These are phyloP conservation scores for Arachis hypogaea DNA, from an alignment of 306 rosid genomes.

Conservation along the genomic window DNA sequence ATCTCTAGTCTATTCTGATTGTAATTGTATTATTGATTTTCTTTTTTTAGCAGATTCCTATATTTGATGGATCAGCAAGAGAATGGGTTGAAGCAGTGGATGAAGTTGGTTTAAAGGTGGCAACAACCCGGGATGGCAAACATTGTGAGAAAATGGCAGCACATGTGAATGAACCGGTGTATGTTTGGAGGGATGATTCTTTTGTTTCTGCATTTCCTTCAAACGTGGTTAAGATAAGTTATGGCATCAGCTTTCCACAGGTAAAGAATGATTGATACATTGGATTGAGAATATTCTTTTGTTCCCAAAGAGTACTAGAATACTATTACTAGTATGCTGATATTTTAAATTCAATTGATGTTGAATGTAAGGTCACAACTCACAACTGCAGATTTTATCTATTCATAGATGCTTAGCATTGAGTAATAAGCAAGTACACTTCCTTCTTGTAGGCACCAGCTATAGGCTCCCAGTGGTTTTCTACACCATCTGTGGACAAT, in stretches of 20 bases:
- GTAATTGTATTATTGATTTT: background rate
- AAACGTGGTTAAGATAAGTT: conserved; percentile 54
- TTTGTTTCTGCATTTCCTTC: conserved; percentile 85
- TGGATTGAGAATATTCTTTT: conserved; percentile 33
- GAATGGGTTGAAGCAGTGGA: conserved; percentile 80
- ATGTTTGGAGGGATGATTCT: conserved; percentile 71
- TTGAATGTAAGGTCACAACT: conserved; percentile 28
- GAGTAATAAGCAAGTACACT: conserved; percentile 25
- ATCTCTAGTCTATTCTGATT: no score
- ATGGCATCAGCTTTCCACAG: conserved; percentile 80
- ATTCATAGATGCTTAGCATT: conserved; percentile 14
- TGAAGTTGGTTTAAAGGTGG: conserved; percentile 68
- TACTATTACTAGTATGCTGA: background rate
- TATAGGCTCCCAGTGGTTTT: conserved; percentile 88
- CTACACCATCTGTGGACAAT: conserved; percentile 55
- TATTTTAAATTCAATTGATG: conserved; percentile 21
- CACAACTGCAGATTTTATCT: conserved; percentile 14
- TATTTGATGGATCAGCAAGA: conserved; percentile 87
- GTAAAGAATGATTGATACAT: conserved; percentile 47
- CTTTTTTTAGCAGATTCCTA: conserved; percentile 68
- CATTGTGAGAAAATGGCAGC: conserved; percentile 69
- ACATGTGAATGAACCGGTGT: conserved; percentile 65
- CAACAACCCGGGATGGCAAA: conserved; percentile 57
- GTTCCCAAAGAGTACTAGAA: conserved; percentile 22
- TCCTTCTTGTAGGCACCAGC: conserved; percentile 58